Evolutionary conservation across 2,329 filamentous ascomycete genomes (phyloP).

Genomic region (Cladorrhinum sp.): DNA sequence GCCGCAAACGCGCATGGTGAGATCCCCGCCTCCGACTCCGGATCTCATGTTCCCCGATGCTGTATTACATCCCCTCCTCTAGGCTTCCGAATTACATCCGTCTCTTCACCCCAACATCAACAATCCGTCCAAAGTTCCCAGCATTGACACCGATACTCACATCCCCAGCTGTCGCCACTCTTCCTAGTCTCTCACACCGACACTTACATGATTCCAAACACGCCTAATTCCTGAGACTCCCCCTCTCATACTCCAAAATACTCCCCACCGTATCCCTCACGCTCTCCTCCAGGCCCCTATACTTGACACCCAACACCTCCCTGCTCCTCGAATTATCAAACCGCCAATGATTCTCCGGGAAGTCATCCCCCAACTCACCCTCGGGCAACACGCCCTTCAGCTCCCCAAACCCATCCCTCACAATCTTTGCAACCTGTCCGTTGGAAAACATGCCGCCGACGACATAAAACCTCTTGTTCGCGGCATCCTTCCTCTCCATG

Average conservation of each 20-base stretch:
- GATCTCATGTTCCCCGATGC: not conserved
- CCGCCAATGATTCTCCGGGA: constrained; percentile 48
- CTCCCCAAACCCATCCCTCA: constrained; percentile 50
- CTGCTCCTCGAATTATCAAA: constrained; percentile 55
- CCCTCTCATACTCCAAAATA: constrained; percentile 30
- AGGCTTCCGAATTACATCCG: not conserved
- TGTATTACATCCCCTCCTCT: not conserved
- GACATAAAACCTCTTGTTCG: constrained; percentile 61
- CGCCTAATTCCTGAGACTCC: not conserved
- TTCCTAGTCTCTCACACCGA: too few species aligned
- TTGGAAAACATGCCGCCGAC: constrained; percentile 60
- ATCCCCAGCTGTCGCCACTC: too few species aligned
- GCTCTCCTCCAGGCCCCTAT: constrained; percentile 54
- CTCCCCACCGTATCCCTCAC: constrained; percentile 57
- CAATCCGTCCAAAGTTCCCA: too few species aligned
- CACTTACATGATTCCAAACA: too few species aligned
- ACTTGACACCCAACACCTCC: constrained; percentile 58
- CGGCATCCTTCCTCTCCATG: constrained; percentile 53
- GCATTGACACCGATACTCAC: too few species aligned
- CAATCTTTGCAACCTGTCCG: constrained; percentile 53
- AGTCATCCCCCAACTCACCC: constrained; percentile 38
- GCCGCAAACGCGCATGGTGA: not conserved
- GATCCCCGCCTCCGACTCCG: not conserved
- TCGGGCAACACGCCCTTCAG: constrained; percentile 45
- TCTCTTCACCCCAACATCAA: too few species aligned